Evolutionary conservation across 1,284 basidiomycete genomes (phyloP), one percentile per base, ranked within the genome.

Genomic region (Malassezia dermatis): DNA sequence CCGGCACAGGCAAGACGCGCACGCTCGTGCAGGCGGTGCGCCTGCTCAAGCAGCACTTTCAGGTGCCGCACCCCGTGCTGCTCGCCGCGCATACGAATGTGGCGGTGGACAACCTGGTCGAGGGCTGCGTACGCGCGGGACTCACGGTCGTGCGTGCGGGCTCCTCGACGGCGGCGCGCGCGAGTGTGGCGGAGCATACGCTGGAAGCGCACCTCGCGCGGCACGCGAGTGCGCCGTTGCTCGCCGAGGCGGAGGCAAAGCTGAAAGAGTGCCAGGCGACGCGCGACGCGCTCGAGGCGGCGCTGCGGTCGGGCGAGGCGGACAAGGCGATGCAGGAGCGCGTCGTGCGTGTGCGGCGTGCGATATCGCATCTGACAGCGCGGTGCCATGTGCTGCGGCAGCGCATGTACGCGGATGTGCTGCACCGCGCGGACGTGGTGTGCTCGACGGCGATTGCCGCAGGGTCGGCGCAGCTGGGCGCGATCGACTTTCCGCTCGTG

Each of bases 1-100:
- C 90, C 6, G 90, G 90, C n/a, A 95, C 90, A 0, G 89, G 90
- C 43, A 95, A 95, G 76, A 93, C 89, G 1, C 84, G 85, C 66
- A 93, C 90, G 0, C 89, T 95, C 47, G 84, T 91, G 28, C 84
- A 90, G 69, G 80, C 87, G 1, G 80, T 90, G 63, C 82, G 82
- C 62, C 75, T 95, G 26, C 81, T 95, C 61, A 94, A 94, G 79
- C 81, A 82, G 34, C 82, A 89, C 69, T 95, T 90, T 73, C 79
- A 85, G 69, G 82, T 91, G 12, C 83, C 86, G 8, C 82, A 87
- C 39, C 89, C 89, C 0, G 79, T 94, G 42, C 80, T 94, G 13
- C 84, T 94, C 3, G 87, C 86, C 70, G 90, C 90, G 0, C 91
- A 88, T 71, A 95, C 91, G 34, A 93, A 95, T 63, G 86, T 84